phyloP scores from a whole-genome alignment of 768 basidiomycete genomes.

The Boletus rex-veris region DNA sequence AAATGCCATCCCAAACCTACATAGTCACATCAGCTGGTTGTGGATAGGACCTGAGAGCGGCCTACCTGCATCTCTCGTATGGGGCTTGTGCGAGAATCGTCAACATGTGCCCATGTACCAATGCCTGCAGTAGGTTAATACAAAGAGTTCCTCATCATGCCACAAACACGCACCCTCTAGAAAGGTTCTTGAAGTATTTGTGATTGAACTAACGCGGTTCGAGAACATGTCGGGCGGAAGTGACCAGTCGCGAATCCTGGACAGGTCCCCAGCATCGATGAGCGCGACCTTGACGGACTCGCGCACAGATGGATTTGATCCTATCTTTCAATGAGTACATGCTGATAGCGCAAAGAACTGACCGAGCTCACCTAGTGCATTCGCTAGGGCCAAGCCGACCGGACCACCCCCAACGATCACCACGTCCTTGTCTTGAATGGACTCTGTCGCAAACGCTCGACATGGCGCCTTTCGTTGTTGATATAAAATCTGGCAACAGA shows the following conservation, averaged over 20 bases:
- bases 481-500: constrained; percentile 1
- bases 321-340: constrained; percentile 33
- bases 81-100: constrained; percentile 59
- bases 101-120: constrained; percentile 82
- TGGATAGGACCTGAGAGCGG: background rate
- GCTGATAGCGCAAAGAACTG: background rate
- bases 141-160: background rate
- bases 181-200: constrained; percentile 66
- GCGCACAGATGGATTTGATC: constrained; percentile 48
- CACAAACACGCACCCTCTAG: constrained; percentile 48
- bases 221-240: constrained; percentile 55
- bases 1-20: constrained; percentile 91
- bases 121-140: constrained; percentile 47
- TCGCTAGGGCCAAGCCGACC: constrained; percentile 84
- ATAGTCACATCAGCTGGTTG: background rate
- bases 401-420: constrained; percentile 96
- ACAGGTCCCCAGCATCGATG: constrained; percentile 79
- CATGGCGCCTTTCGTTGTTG: constrained; percentile 1
- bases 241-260: constrained; percentile 65
- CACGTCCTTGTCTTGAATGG: constrained; percentile 65
- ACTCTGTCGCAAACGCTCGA: constrained; percentile 19
- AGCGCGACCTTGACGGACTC: constrained; percentile 61
- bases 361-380: constrained; percentile 65
- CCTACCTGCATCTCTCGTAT: constrained; percentile 84
- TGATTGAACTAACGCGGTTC: constrained; percentile 85